Evolutionary conservation across 257 asterid genomes (phyloP).

Genomic region (Prunella vulgaris): DNA sequence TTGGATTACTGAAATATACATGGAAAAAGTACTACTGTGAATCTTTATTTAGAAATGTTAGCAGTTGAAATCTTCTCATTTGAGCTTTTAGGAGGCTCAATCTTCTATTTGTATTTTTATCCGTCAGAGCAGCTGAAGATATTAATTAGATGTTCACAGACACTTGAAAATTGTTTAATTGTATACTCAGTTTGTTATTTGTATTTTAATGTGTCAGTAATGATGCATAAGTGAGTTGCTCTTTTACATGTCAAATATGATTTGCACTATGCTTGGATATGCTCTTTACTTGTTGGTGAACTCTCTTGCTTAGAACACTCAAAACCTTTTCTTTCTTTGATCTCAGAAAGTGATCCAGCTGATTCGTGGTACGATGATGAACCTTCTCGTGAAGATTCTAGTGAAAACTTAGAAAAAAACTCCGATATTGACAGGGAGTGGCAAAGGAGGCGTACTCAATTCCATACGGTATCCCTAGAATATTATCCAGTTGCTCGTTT

Average conservation of each 20-base stretch:
- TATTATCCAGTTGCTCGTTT: neutral
- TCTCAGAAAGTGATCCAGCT: conserved; percentile 41
- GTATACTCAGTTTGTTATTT: neutral
- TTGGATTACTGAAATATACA: neutral
- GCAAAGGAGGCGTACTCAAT: conserved; percentile 61
- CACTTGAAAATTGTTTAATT: neutral
- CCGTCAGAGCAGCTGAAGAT: neutral
- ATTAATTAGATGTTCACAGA: neutral
- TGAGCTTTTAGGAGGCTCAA: neutral
- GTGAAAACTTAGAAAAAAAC: conserved; percentile 23
- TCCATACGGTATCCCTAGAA: conserved; percentile 64
- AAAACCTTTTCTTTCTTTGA: conserved; percentile 2
- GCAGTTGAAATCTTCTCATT: neutral
- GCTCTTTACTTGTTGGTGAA: neutral
- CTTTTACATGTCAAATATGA: neutral
- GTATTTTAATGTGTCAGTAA: neutral
- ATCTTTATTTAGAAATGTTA: neutral
- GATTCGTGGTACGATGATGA: conserved; percentile 69
- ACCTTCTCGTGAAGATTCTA: conserved; percentile 36
- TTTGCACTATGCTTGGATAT: neutral
- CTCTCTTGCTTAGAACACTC: neutral
- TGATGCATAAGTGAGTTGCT: neutral
- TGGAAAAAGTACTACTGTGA: neutral
- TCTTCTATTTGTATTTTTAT: neutral
- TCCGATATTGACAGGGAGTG: conserved; percentile 77